A percentile compares a stretch with the other conserved stretches of the same genome.
phyloP scores from a whole-genome alignment of 2,329 filamentous ascomycete species.

The Daldinia sp. region DNA sequence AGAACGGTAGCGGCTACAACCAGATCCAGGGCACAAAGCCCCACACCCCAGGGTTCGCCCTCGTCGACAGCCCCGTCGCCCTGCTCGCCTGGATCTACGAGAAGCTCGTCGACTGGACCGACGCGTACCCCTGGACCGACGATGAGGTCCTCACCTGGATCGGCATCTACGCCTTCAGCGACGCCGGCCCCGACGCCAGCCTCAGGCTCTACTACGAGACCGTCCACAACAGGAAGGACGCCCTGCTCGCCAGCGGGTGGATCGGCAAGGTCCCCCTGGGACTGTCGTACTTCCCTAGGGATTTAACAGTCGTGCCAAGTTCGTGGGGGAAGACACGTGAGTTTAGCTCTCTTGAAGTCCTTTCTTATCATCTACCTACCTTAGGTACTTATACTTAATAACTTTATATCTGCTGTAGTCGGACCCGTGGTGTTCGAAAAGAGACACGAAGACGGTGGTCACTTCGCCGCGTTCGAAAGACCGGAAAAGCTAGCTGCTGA shows the following conservation, averaged over 20 bases:
- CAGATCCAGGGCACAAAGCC: conserved; percentile 73
- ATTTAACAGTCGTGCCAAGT: conserved; percentile 61
- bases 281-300: conserved; percentile 62
- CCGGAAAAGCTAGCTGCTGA: conserved; percentile 60
- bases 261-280: conserved; percentile 52
- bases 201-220: conserved; percentile 79
- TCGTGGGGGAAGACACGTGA: conserved; percentile 60
- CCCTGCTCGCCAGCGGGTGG: conserved; percentile 57
- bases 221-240: conserved; percentile 56
- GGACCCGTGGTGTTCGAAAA: conserved; percentile 64
- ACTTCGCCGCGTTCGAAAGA: conserved; percentile 64
- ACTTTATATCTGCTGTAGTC: conserved; percentile 44
- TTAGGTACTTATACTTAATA: neutral
- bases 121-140: conserved; percentile 77
- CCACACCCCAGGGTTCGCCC: conserved; percentile 75
- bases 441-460: conserved; percentile 57
- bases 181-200: conserved; percentile 72
- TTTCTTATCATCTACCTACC: neutral
- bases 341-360: neutral
- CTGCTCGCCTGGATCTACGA: conserved; percentile 84
- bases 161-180: conserved; percentile 77
- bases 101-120: conserved; percentile 82
- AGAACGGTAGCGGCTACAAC: conserved; percentile 68
- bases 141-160: conserved; percentile 83
- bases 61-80: conserved; percentile 76